Base-by-base conservation (phyloP, 805 yeast genomes). In the Suhomyces kilbournensis region DNA sequence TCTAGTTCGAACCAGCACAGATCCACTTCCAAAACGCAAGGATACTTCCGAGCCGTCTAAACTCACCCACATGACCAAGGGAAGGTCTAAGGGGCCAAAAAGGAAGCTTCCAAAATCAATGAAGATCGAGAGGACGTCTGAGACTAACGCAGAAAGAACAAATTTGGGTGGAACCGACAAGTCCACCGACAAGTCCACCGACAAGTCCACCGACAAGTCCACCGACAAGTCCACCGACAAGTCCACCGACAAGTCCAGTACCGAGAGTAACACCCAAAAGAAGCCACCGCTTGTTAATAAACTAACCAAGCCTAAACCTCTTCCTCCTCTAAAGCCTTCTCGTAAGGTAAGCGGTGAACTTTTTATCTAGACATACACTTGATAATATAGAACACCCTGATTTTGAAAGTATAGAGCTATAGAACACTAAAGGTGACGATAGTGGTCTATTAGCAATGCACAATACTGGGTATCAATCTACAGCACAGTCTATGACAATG, bases 41-140 rank as follows among this genome's bases (percentile, higher is more conserved):
- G 54, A 48, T 9, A 32, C 53, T 3, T 19, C 9, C 2, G 39
- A 14, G 2, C 42, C 55, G 0, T 64, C 56, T 12, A 70, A 70
- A 42, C 64, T 80, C 45, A 65, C 65, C 0, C 84, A 81, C 60
- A 63, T 76, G 2, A 80, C 72, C 44, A 81, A 80, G 58, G 51
- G 64, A 0, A 66, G 85, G 49, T 67, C 83, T 15, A 75, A 69
- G 51, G 85, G 85, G 0, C 85, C 85, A 0, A 78, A 74, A 59
- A 64, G 85, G 55, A 66, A 77, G 47, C 66, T 77, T 17, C 84
- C 84, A 1, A 68, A 70, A 44, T 34, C 43, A 6, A 49, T 54
- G 40, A 44, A 46, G 8, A 34, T 26, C 25, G 39, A 22, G 23
- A 26, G 23, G 7, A 32, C 6, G n/a, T n/a, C n/a, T n/a, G n/a